phyloP scores from a whole-genome alignment of 1,139 yeast species.

The Kluyveromyces sp. region DNA sequence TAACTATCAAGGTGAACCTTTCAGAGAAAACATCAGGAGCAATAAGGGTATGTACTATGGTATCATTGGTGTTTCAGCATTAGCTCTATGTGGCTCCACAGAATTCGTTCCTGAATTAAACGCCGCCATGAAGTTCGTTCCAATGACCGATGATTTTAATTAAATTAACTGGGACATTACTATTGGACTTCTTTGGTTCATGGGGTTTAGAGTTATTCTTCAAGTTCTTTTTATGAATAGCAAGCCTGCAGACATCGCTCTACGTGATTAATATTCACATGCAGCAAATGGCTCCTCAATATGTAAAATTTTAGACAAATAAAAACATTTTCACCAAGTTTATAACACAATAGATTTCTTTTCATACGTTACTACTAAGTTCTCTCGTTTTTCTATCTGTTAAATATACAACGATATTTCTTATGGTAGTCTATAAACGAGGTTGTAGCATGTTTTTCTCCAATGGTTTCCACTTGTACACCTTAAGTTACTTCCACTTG shows the following conservation, averaged over 20 bases:
- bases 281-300: background rate
- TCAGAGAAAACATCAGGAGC: slow-evolving; percentile 82
- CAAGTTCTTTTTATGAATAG: slow-evolving; percentile 85
- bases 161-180: slow-evolving; percentile 65
- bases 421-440: background rate
- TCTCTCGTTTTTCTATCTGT: background rate
- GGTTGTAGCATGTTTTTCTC: slow-evolving; percentile 8
- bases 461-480: slow-evolving; percentile 21
- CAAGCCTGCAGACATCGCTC: slow-evolving; percentile 86
- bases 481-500: slow-evolving; percentile 23
- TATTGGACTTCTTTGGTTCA: slow-evolving; percentile 68
- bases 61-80: slow-evolving; percentile 77
- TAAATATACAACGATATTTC: background rate
- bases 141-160: slow-evolving; percentile 69
- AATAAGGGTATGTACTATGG: slow-evolving; percentile 98
- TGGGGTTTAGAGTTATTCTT: slow-evolving; percentile 75
- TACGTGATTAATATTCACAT: slow-evolving; percentile 7
- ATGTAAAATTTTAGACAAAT: background rate
- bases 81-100: slow-evolving; percentile 87
- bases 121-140: slow-evolving; percentile 84
- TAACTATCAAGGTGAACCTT: slow-evolving; percentile 95
- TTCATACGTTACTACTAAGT: too few species aligned
- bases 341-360: background rate
- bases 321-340: background rate
- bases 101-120: slow-evolving; percentile 93